A percentile compares a stretch with the other conserved stretches of the same genome.
Evolutionary conservation across 306 rosid species (phyloP).

Genomic region (Vachellia pachyceras): DNA sequence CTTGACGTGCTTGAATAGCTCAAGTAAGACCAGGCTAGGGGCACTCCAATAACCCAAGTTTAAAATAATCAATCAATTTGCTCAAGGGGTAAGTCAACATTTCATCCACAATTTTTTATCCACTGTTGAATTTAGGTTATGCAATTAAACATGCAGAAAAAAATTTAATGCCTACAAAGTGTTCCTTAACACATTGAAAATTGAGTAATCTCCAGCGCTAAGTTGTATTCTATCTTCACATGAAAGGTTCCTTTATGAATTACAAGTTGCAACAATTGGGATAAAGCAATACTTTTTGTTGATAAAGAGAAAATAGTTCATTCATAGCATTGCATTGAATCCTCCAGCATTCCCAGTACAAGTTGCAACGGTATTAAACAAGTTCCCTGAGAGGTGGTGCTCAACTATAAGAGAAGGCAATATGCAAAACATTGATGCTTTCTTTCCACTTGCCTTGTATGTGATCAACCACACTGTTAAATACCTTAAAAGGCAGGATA

Average conservation of each 20-base stretch:
- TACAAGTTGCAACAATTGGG: not conserved
- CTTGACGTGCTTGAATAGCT: too few relatives aligned
- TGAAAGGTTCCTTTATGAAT: too few relatives aligned
- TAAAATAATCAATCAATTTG: not conserved
- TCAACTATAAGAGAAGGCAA: not conserved
- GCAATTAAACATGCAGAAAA: not conserved
- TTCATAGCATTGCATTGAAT: not conserved
- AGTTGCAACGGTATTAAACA: constrained; percentile 8
- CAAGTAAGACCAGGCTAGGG: not conserved
- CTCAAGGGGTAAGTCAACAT: not conserved
- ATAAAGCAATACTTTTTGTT: not conserved
- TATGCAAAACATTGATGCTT: not conserved
- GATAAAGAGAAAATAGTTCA: not conserved
- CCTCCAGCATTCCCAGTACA: not conserved
- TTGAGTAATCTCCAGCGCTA: not conserved
- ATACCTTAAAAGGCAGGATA: not conserved
- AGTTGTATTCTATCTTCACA: not conserved
- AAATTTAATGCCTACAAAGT: constrained; percentile 1
- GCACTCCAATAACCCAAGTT: too few relatives aligned
- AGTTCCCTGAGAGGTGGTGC: not conserved
- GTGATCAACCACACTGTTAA: constrained; percentile 17
- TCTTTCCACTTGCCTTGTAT: not conserved
- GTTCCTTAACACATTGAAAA: not conserved
- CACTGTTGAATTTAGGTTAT: not conserved
- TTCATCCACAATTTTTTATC: not conserved